Evolutionary conservation across 139 green algal genomes (phyloP).

Genomic region (Pedinophyceae sp.): DNA sequence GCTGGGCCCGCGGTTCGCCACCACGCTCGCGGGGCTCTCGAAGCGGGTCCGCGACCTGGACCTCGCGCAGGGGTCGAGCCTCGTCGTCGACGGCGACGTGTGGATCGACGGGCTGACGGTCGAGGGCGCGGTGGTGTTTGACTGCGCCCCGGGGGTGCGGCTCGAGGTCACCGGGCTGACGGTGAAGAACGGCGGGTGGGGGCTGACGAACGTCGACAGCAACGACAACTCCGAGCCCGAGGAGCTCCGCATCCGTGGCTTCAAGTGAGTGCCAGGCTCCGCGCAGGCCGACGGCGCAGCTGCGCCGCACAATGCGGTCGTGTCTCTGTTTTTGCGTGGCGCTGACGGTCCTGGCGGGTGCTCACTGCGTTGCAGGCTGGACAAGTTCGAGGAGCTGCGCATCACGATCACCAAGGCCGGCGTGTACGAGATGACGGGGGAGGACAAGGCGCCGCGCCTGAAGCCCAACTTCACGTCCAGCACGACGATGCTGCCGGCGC

Average conservation of each 20-base stretch:
- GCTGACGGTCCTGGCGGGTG: too few relatives aligned
- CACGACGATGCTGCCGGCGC: too few relatives aligned
- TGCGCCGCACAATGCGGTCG: too few relatives aligned
- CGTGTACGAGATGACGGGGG: too few relatives aligned
- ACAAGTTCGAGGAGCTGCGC: too few relatives aligned
- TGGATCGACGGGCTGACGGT: slow-evolving; percentile 37
- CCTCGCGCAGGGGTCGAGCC: slow-evolving; percentile 20
- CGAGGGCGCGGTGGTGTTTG: slow-evolving; percentile 60
- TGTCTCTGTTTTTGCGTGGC: too few relatives aligned
- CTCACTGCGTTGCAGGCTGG: too few relatives aligned
- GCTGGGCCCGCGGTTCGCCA: slow-evolving; percentile 10
- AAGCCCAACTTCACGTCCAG: too few relatives aligned
- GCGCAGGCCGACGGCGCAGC: too few relatives aligned
- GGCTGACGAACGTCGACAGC: slow-evolving; percentile 34
- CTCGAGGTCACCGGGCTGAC: slow-evolving; percentile 32
- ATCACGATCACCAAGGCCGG: too few relatives aligned
- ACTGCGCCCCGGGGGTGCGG: slow-evolving; percentile 22
- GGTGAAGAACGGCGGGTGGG: slow-evolving; percentile 71
- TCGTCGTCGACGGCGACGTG: slow-evolving; percentile 63
- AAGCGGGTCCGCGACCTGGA: not conserved
- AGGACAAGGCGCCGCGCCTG: too few relatives aligned
- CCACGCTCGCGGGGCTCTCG: not conserved
- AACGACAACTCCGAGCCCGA: slow-evolving; percentile 12
- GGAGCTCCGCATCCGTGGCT: slow-evolving; percentile 18
- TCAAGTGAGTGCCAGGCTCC: too few relatives aligned